phyloP scores from a whole-genome alignment of 257 asterid genomes.

The Penstemon barbatus region DNA sequence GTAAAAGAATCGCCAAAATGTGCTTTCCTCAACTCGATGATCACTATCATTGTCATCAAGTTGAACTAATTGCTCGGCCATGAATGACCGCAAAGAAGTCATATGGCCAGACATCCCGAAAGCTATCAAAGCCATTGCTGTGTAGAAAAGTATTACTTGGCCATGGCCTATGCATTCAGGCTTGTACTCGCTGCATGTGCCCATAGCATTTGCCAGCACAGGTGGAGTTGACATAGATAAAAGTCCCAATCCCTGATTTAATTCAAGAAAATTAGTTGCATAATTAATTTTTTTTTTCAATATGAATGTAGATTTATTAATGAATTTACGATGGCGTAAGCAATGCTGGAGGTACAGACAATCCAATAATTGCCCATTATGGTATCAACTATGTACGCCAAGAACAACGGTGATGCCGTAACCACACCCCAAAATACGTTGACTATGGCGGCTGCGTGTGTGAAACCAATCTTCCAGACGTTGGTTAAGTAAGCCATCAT shows the following conservation, averaged over 20 bases:
- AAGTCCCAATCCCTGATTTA: neutral
- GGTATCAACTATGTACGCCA: conserved; percentile 26
- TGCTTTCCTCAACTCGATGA: no score
- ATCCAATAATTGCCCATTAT: conserved; percentile 28
- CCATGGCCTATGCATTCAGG: conserved; percentile 7
- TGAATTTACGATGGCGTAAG: conserved; percentile 24
- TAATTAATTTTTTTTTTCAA: no score
- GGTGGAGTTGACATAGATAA: conserved; percentile 13
- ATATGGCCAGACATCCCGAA: conserved; percentile 9
- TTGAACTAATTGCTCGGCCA: neutral
- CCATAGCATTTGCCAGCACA: neutral
- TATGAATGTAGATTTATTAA: no score
- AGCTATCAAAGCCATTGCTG: conserved; percentile 4
- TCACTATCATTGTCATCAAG: neutral
- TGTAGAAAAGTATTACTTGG: neutral
- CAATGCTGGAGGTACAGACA: conserved; percentile 32
- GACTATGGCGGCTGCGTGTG: conserved; percentile 37
- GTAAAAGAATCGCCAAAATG: no score
- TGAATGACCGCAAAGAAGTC: neutral
- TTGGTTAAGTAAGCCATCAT: conserved; percentile 42
- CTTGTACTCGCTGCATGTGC: neutral
- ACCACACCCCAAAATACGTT: conserved; percentile 34
- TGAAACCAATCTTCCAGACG: conserved; percentile 39
- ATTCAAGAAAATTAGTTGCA: no score
- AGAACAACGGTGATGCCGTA: conserved; percentile 15